These are phyloP conservation scores for Davidsoniella virescens DNA, from an alignment of 2,329 filamentous ascomycete species.

Conservation along the genomic window DNA sequence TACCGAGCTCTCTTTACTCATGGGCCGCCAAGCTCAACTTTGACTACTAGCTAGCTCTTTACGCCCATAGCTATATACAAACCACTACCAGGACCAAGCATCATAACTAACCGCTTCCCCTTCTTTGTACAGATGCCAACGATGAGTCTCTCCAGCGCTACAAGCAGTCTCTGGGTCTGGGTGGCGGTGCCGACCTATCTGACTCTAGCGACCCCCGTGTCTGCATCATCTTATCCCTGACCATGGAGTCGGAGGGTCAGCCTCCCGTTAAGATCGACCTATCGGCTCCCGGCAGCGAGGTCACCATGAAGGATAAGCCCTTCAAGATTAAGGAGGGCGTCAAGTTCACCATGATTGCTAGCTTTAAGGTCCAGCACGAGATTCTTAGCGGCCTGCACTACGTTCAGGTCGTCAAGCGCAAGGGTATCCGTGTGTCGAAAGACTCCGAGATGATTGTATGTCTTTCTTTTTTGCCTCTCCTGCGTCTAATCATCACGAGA, in stretches of 20 bases:
- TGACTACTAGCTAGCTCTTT: no score
- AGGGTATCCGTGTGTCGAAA: conserved; percentile 76
- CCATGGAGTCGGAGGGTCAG: conserved; percentile 72
- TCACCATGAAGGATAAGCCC: conserved; percentile 71
- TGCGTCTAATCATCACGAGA: not conserved
- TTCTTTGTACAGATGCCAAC: conserved; percentile 34
- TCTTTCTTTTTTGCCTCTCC: conserved; percentile 14
- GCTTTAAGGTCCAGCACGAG: conserved; percentile 93
- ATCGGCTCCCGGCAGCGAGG: conserved; percentile 53
- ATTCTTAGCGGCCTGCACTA: conserved; percentile 93
- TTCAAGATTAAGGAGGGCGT: conserved; percentile 96
- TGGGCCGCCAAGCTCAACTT: not conserved
- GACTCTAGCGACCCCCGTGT: conserved; percentile 71
- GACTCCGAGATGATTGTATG: conserved; percentile 94
- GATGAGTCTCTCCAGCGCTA: conserved; percentile 95
- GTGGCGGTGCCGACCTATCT: conserved; percentile 53
- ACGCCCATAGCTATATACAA: no score
- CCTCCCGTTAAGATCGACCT: conserved; percentile 80
- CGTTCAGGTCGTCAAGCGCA: conserved; percentile 81
- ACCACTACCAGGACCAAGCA: no score
- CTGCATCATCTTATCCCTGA: conserved; percentile 84
- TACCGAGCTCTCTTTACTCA: not conserved
- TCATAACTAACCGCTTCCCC: not conserved
- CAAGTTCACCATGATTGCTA: conserved; percentile 84
- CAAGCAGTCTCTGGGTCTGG: conserved; percentile 89